These are phyloP conservation scores for Pyrenophora tritici-repentis DNA, from an alignment of 2,329 filamentous ascomycete genomes.

Conservation along the genomic window DNA sequence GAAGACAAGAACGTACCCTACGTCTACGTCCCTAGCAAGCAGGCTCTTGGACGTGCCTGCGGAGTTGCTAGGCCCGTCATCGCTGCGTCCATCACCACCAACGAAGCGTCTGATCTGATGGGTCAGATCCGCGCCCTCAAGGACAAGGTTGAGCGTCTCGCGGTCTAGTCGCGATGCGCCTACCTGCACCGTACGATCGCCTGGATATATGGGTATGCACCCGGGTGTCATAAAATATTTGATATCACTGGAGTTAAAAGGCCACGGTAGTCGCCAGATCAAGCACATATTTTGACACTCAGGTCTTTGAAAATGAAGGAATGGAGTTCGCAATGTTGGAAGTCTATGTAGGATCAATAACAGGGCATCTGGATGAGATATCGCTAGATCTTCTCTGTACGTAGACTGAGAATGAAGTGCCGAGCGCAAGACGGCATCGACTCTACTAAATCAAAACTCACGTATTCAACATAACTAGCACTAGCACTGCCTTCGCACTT, in stretches of 20 bases:
- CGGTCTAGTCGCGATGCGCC: slow-evolving; percentile 66
- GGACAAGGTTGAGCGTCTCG: slow-evolving; percentile 93
- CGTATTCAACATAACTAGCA: too few relatives aligned
- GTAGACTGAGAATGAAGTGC: slow-evolving; percentile 38
- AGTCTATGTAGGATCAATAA: slow-evolving; percentile 20
- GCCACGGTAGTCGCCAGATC: too few relatives aligned
- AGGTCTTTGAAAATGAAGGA: too few relatives aligned
- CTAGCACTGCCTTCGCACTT: too few relatives aligned
- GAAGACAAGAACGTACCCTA: slow-evolving; percentile 77
- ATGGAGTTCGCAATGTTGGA: slow-evolving; percentile 13
- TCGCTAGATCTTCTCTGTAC: slow-evolving; percentile 16
- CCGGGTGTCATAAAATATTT: too few relatives aligned
- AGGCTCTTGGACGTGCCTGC: slow-evolving; percentile 71
- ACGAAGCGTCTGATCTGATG: slow-evolving; percentile 62
- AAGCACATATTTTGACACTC: too few relatives aligned
- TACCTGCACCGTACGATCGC: neutral
- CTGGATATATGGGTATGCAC: neutral
- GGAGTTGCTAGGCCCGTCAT: slow-evolving; percentile 90
- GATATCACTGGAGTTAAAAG: too few relatives aligned
- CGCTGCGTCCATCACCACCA: slow-evolving; percentile 80
- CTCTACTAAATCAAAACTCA: slow-evolving; percentile 18
- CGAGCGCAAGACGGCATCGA: slow-evolving; percentile 24
- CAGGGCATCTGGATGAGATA: slow-evolving; percentile 27
- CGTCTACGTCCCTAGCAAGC: slow-evolving; percentile 72
- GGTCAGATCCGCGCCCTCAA: slow-evolving; percentile 86